phyloP scores from a whole-genome alignment of 441 rosid genomes.

The Populus hybrid region DNA sequence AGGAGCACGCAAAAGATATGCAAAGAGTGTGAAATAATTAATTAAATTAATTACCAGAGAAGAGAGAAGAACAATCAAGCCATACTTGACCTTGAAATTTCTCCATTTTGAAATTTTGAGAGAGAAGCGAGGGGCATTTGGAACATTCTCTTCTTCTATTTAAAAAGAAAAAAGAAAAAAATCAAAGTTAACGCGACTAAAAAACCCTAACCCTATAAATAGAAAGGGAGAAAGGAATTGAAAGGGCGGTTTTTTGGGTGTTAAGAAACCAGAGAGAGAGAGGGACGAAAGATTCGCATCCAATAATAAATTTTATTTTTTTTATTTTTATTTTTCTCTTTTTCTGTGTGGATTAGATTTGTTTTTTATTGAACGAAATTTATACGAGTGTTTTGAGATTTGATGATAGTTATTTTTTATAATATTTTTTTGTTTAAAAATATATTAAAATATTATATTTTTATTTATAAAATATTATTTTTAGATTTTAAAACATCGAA shows the following conservation, averaged over 20 bases:
- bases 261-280: slow-evolving; percentile 14
- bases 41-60: slow-evolving; percentile 31
- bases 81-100: slow-evolving; percentile 38
- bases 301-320: not conserved
- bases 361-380: not conserved
- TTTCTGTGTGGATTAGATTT: not conserved
- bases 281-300: slow-evolving; percentile 9
- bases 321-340: not conserved
- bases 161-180: not conserved
- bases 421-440: no score
- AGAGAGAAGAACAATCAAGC: slow-evolving; percentile 39
- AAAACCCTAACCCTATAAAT: slow-evolving; percentile 52
- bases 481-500: no score
- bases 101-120: slow-evolving; percentile 19
- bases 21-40: not conserved
- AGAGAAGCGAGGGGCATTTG: slow-evolving; percentile 14
- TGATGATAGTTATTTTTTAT: no score
- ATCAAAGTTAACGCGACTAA: slow-evolving; percentile 7
- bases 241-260: slow-evolving; percentile 14
- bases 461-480: no score
- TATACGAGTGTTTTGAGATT: not conserved
- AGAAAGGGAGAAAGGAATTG: slow-evolving; percentile 7
- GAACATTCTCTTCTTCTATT: slow-evolving; percentile 11
- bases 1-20: slow-evolving; percentile 9
- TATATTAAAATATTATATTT: no score